Conservation (phyloP, 495 filamentous ascomycete genomes). For the Xylaria palmicola region DNA sequence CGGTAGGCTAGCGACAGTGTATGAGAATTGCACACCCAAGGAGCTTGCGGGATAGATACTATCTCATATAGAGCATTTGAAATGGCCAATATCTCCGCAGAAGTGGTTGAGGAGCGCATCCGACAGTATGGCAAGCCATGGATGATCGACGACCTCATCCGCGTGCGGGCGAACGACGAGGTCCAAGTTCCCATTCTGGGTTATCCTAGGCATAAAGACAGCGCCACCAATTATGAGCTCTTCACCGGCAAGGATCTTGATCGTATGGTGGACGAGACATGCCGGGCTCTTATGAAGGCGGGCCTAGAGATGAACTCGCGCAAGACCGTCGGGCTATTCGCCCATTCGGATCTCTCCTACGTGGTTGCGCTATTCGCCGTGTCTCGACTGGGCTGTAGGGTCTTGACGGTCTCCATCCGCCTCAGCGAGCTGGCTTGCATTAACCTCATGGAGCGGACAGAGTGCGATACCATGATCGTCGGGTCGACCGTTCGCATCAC, state of each 20-base stretch:
- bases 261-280: constrained; percentile 51
- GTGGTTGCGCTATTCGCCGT: constrained; percentile 58
- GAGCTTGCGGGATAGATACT: not conserved
- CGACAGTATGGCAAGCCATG: constrained; percentile 33
- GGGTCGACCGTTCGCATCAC: constrained; percentile 38
- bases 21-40: not conserved
- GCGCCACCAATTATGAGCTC: constrained; percentile 44
- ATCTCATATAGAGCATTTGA: not conserved
- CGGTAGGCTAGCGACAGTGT: not conserved
- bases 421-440: constrained; percentile 52
- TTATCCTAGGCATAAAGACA: constrained; percentile 43
- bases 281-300: constrained; percentile 22
- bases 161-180: constrained; percentile 48
- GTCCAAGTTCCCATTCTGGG: constrained; percentile 52
- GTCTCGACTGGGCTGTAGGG: constrained; percentile 55
- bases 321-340: constrained; percentile 53
- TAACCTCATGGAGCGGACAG: constrained; percentile 48
- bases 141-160: constrained; percentile 52
- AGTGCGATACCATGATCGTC: constrained; percentile 41
- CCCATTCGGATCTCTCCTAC: constrained; percentile 56
- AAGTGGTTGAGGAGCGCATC: constrained; percentile 26
- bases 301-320: constrained; percentile 37
- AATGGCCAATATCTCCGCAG: constrained; percentile 31
- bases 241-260: constrained; percentile 55
- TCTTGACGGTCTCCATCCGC: constrained; percentile 60